Base-by-base conservation (phyloP, 345 rosid species). In the Psidium friedrichsthalianum region DNA sequence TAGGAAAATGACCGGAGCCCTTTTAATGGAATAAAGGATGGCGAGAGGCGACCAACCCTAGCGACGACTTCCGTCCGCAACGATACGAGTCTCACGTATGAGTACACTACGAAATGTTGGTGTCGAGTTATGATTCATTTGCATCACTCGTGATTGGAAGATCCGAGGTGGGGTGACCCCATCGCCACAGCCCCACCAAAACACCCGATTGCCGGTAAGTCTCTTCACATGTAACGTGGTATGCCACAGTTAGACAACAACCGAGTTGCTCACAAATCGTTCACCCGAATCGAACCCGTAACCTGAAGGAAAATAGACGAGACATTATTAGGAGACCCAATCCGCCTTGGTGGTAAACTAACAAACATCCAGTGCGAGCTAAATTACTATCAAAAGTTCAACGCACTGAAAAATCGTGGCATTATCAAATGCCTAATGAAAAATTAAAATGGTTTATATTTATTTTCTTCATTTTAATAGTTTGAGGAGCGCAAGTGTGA, bases 201-300 rank as follows among this genome's bases (percentile, higher is more conserved):
- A 4, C 32, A 11, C 3, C 3, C 2, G 22, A 0, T 69, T 32
- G 24, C 36, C 5, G 0, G 4, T 32, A 10, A 3, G 44, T 69
- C 78, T 32, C 24, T 8, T 69, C 44, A 0, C 47, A 32, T 32
- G 44, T 16, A 20, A 3, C 7, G n/a, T n/a, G n/a, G n/a, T n/a
- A 54, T 54, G 24, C 3, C 22, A 18, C 22, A 18, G 22, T 27
- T 8, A 14, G 21, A 36, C 74, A 29, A 61, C 29, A 14, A 14
- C 40, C 6, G 1, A 32, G 24, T 22, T 69, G 3, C 47, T 32
- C 47, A 69, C 11, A 21, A 32, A 4, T 69, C 40, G 4, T 15
- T 29, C 5, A 15, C 21, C 29, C 15, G 36, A 27, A 61, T 61
- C 1, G 1, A 29, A 29, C 21, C 21, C 3, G 0, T 29, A 29